Evolutionary conservation across 768 basidiomycete species (phyloP).

Genomic region (Boletus rubropictus): DNA sequence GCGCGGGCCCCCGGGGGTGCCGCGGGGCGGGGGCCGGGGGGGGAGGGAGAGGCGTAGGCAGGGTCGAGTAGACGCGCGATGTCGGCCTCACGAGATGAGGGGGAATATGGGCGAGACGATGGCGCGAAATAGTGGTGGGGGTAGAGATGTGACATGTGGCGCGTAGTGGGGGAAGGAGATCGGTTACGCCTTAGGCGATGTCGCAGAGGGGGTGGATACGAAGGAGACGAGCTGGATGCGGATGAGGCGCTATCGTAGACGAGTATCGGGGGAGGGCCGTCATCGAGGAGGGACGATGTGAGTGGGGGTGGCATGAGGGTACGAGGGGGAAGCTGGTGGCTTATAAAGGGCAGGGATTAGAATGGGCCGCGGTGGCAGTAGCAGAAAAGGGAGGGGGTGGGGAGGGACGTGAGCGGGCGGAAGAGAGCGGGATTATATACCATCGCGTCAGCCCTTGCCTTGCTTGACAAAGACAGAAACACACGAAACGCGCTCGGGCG

Average conservation of each 20-base stretch:
- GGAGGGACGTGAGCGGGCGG: conserved; percentile 10
- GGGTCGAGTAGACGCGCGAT: conserved; percentile 63
- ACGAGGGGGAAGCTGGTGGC: not conserved
- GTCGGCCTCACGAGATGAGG: conserved; percentile 41
- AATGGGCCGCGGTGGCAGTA: not conserved
- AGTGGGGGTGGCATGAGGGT: not conserved
- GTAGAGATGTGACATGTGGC: conserved; percentile 11
- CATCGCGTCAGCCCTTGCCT: conserved; percentile 4
- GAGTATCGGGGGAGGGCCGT: conserved; percentile 11
- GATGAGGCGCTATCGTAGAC: conserved; percentile 20
- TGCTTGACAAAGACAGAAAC: conserved; percentile 25
- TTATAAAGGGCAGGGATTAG: not conserved
- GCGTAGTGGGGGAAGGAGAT: conserved; percentile 29
- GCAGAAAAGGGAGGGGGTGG: not conserved
- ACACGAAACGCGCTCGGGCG: conserved; percentile 27
- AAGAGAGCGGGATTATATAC: conserved; percentile 28
- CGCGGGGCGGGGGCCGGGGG: too few species aligned
- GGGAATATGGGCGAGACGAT: conserved; percentile 28
- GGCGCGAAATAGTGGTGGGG: not conserved
- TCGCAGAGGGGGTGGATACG: conserved; percentile 15
- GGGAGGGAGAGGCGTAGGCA: conserved; percentile 41
- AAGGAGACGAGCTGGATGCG: conserved; percentile 11
- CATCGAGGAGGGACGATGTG: not conserved
- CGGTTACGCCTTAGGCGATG: conserved; percentile 22
- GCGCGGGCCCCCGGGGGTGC: too few species aligned